Conservation (phyloP, 2,329 filamentous ascomycete species). For the Cladophialophora yegresii region DNA sequence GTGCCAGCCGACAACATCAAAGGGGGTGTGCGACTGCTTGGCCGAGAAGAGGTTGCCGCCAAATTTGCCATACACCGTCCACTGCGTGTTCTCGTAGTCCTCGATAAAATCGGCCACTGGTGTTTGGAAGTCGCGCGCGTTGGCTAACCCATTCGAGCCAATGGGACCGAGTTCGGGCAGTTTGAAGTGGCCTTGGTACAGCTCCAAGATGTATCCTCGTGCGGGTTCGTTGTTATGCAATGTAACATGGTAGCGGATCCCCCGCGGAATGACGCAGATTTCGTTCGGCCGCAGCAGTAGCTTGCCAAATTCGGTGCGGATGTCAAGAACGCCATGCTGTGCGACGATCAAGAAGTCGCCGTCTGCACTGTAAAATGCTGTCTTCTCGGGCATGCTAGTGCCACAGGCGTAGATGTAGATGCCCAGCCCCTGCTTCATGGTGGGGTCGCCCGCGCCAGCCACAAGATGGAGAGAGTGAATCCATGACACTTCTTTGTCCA, state of each 20-base stretch:
- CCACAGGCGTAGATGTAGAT: slow-evolving; percentile 80
- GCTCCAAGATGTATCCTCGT: slow-evolving; percentile 73
- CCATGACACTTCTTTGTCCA: slow-evolving; percentile 68
- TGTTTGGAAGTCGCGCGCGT: slow-evolving; percentile 72
- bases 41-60: slow-evolving; percentile 67
- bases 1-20: slow-evolving; percentile 79
- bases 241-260: slow-evolving; percentile 71
- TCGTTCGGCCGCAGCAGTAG: slow-evolving; percentile 76
- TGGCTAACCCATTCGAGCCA: slow-evolving; percentile 73
- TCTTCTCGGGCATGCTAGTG: slow-evolving; percentile 70
- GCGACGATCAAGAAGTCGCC: slow-evolving; percentile 76
- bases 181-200: slow-evolving; percentile 71
- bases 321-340: slow-evolving; percentile 72
- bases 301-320: slow-evolving; percentile 74
- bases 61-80: slow-evolving; percentile 65
- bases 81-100: slow-evolving; percentile 53
- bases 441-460: slow-evolving; percentile 76
- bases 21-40: slow-evolving; percentile 69
- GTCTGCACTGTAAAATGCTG: slow-evolving; percentile 82
- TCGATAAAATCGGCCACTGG: slow-evolving; percentile 70
- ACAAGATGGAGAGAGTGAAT: slow-evolving; percentile 70
- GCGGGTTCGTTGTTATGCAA: slow-evolving; percentile 63
- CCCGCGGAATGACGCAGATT: slow-evolving; percentile 73
- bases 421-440: slow-evolving; percentile 74
- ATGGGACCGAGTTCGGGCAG: slow-evolving; percentile 74